Base-by-base conservation (phyloP, 2,329 filamentous ascomycete species). In the Clonostachys byssicola region DNA sequence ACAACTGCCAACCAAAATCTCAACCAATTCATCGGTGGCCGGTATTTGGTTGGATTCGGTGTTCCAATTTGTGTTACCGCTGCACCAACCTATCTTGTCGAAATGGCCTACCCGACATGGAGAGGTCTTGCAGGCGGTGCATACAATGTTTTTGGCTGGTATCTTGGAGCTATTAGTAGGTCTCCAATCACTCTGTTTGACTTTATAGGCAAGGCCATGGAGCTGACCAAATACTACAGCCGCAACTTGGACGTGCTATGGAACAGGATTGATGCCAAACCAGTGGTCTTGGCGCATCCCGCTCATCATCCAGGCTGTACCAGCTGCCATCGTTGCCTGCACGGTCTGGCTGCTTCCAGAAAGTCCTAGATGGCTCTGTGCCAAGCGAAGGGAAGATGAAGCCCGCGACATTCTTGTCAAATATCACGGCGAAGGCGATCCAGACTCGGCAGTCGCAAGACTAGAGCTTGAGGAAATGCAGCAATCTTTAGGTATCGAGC, bases 401-500 rank as follows among this genome's bases (percentile, higher is more conserved):
- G 42, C 45, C 40, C 23, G 30, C 5, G 35, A 44, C 2, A 47
- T 44, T 20, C 34, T 49, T 3, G 40, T 43, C 47, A 53, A 52
- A 45, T 50, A 50, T 44, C 57, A 58, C 43, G 54, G 51, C 30
- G 50, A 52, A 35, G 47, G 46, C 33, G 50, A 55, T 44, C 36
- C 48, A 33, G 36, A 54, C n/a, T 49, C 49, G 10, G 54, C 60
- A 1, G 58, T 72, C 13, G 70, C 73, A 6, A 58, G 61, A 45
- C 62, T 72, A 5, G 66, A 71, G 52, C 58, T 69, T 46, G 58
- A 57, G 33, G 69, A 73, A 48, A 71, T 73, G 53, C 57, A 65
- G 44, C 68, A 75, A 18, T 69, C 68, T 12, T 68, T 70, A 1
- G 73, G 77, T 51, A 75, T 55, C 45, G 30, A 78, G 58, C 14